Evolutionary conservation across 352 stramenopile genomes (phyloP), one percentile per base, ranked within the genome.

Genomic region (Phytophthora pisi): DNA sequence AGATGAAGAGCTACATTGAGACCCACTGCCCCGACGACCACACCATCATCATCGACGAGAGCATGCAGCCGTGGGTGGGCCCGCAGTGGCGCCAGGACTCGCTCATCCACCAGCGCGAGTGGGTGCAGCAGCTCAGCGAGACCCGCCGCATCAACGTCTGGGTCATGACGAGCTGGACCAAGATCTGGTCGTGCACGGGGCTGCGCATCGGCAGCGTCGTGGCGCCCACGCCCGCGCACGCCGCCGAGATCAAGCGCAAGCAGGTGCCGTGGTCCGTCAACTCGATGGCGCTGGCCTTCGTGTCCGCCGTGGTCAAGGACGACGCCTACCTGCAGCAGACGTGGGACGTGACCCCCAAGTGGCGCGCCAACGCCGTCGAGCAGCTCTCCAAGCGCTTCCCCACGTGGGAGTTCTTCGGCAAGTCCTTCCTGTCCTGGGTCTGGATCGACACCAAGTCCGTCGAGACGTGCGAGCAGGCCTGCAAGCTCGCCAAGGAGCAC

Each of bases 251-350:
- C 73, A 97, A 97, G 78, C 78, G 86, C 58, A 97, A 97, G 74
- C 90, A 97, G 66, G 90, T 97, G 68, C 90, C 90, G 28, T 97
- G 90, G 90, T 96, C 88, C 47, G 86, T 97, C 57, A 97, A 97
- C 77, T 93, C 84, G 46, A 96, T 97, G 82, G 90, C 90, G 52
- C 70, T 97, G 51, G 88, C 84, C 18, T 96, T 94, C 56, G 78
- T 96, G 57, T 96, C 86, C 26, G 82, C 84, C 30, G 88, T 96
- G 36, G 88, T 94, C 45, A 81, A 91, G 61, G 86, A 94, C 60
- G 76, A 83, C 26, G 83, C 70, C 49, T 94, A 94, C 75, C 68
- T 97, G 71, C 72, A 86, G 23, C 68, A 90, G 60, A 97, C 90
- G 38, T 97, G 90, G 90, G 75, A 92, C 42, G 68, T 96, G 13